Evolutionary conservation across 2,329 filamentous ascomycete genomes (phyloP), one percentile per base, ranked within the genome.

Genomic region (Thermothelomyces thermophilus): DNA sequence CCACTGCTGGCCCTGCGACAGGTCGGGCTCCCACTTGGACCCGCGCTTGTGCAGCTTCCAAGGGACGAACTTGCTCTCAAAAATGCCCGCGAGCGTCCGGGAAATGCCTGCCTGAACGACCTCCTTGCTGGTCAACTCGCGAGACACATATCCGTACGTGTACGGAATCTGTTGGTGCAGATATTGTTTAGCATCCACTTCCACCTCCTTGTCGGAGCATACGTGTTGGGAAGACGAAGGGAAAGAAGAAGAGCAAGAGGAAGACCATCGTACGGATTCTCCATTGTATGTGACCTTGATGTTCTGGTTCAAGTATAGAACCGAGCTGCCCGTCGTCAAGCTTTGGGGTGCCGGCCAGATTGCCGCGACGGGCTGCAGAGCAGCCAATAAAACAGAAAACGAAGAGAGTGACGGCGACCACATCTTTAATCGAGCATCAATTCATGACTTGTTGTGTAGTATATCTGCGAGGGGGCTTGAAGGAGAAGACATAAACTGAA

Each of bases 31-130:
- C 56, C 80, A 85, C 35, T 77, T 62, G 48, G 77, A 74, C 58
- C 82, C 74, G 30, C 84, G 78, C 20, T 77, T 74, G 55, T 85
- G 76, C 48, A 93, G 78, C 69, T 84, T 89, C 87, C 87, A 93
- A 0, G 88, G 87, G 14, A 88, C 77, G 54, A 90, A 82, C 58
- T 79, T 81, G 51, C 83, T 71, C 22, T 77, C 68, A 66, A 90
- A 86, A 49, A 91, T 80, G 50, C 75, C 78, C 20, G 74, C 66
- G 56, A 83, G 70, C 9, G 84, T 74, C 41, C 84, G 76, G n/a
- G 74, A 72, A 17, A 84, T 68, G 26, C 71, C 81, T 22, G 70
- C 74, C 57, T 73, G 69, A 43, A 84, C 76, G 22, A 84, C 73
- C 16, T 76, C 68, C 58, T 71, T 69, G 67, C 75, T 78, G 59